phyloP scores from a whole-genome alignment of 2,329 filamentous ascomycete genomes.

The Apiospora pterosperma region DNA sequence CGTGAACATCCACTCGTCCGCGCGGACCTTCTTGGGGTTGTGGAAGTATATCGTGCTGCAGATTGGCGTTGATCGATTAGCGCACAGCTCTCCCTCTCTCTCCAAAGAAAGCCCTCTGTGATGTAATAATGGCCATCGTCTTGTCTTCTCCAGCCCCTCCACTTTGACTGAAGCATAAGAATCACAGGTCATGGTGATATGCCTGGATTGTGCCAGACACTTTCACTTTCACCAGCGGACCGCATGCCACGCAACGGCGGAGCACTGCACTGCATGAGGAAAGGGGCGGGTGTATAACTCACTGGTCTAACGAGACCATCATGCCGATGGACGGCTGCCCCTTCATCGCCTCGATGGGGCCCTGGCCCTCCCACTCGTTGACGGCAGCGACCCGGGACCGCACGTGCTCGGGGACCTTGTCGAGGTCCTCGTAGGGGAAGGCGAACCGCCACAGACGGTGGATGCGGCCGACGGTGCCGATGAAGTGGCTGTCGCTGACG shows the following conservation, averaged over 20 bases:
- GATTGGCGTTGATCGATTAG: background rate
- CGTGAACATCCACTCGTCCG: conserved; percentile 74
- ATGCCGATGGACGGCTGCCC: conserved; percentile 66
- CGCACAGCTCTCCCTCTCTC: background rate
- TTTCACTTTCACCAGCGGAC: no score
- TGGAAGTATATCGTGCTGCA: conserved; percentile 62
- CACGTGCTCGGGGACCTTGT: conserved; percentile 41
- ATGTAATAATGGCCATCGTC: no score
- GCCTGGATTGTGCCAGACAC: background rate
- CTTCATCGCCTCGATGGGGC: conserved; percentile 46
- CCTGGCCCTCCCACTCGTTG: conserved; percentile 40
- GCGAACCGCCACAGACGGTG: conserved; percentile 78
- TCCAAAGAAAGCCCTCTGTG: background rate
- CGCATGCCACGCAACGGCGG: background rate
- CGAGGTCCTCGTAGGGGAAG: conserved; percentile 49
- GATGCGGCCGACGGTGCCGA: conserved; percentile 79
- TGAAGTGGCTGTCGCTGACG: conserved; percentile 90
- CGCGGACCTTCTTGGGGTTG: conserved; percentile 53
- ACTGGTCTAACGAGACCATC: conserved; percentile 78
- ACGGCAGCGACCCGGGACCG: conserved; percentile 33
- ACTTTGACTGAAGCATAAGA: background rate
- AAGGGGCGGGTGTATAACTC: conserved; percentile 10
- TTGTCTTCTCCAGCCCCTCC: no score
- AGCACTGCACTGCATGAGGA: background rate
- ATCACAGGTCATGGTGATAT: background rate